A percentile compares a stretch with the other conserved stretches of the same genome.
phyloP scores from a whole-genome alignment of 2,329 filamentous ascomycete genomes.

The Teratosphaeriaceae sp. region DNA sequence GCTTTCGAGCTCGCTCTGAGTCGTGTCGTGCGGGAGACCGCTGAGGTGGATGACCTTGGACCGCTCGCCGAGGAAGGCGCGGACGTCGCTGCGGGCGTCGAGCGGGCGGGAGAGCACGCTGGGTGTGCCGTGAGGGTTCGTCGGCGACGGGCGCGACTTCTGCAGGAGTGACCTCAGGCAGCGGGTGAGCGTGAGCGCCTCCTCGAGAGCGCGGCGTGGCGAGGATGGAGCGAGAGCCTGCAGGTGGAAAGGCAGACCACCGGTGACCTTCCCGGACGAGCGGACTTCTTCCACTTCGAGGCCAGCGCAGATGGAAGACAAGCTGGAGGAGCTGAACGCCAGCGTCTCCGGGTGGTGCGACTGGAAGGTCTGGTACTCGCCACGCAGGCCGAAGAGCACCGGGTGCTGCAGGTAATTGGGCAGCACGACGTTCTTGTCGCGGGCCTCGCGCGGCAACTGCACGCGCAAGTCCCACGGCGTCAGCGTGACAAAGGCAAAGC shows the following conservation, averaged over 20 bases:
- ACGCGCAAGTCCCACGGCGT: conserved; percentile 98
- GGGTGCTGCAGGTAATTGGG: conserved; percentile 97
- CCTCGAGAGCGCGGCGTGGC: conserved; percentile 93
- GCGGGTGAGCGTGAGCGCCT: conserved; percentile 87
- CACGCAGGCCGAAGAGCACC: conserved; percentile 90
- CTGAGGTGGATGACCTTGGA: conserved; percentile 99
- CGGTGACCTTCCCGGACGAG: conserved; percentile 95
- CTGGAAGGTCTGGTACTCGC: conserved; percentile 98
- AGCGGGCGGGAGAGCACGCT: conserved; percentile 93
- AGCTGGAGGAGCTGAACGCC: conserved; percentile 89
- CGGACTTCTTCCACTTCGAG: conserved; percentile 97
- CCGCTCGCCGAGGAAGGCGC: conserved; percentile 89
- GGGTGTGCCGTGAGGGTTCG: conserved; percentile 68
- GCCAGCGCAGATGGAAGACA: conserved; percentile 96
- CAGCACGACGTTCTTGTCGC: conserved; percentile 95
- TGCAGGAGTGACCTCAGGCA: conserved; percentile 88
- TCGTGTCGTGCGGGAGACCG: conserved; percentile 93
- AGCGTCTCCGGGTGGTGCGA: conserved; percentile 96
- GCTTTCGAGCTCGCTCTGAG: conserved; percentile 95
- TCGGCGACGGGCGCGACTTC: conserved; percentile 77
- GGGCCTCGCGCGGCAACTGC: conserved; percentile 92
- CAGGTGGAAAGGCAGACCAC: conserved; percentile 95
- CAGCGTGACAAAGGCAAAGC: conserved; percentile 97
- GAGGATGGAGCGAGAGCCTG: conserved; percentile 94
- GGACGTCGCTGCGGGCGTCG: conserved; percentile 93